These are phyloP conservation scores for Beta lomatogona DNA, from an alignment of 179 eudicot species.

Conservation along the genomic window DNA sequence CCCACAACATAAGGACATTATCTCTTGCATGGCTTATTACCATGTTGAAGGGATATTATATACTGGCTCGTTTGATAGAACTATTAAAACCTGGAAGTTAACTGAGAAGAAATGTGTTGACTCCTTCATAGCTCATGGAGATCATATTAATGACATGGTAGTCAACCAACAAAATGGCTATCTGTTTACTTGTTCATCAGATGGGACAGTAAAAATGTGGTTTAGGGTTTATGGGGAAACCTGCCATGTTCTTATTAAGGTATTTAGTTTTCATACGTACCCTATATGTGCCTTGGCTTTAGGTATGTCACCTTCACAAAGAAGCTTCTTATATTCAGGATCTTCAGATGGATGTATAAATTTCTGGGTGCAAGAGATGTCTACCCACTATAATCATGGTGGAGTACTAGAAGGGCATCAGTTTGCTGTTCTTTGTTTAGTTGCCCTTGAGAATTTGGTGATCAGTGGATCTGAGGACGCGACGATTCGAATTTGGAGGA, in stretches of 20 bases:
- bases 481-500: conserved; percentile 64
- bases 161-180: conserved; percentile 65
- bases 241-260: conserved; percentile 60
- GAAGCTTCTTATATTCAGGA: conserved; percentile 59
- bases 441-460: conserved; percentile 45
- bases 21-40: conserved; percentile 73
- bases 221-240: conserved; percentile 55
- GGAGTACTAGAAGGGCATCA: conserved; percentile 70
- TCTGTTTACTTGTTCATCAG: conserved; percentile 63
- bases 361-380: conserved; percentile 56
- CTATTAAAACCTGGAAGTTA: conserved; percentile 61
- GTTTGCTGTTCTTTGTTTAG: conserved; percentile 60
- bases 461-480: conserved; percentile 75
- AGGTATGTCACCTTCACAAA: conserved; percentile 30
- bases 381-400: conserved; percentile 63
- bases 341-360: conserved; percentile 69
- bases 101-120: conserved; percentile 48
- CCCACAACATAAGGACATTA: conserved; percentile 46
- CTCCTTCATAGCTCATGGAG: conserved; percentile 66
- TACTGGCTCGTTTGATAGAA: conserved; percentile 66
- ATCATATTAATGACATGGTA: conserved; percentile 48
- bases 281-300: conserved; percentile 63
- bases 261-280: conserved; percentile 58
- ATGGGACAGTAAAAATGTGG: conserved; percentile 69
- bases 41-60: conserved; percentile 55